These are phyloP conservation scores for Calonectria hawksworthii DNA, from an alignment of 2,329 filamentous ascomycete species.

Conservation along the genomic window DNA sequence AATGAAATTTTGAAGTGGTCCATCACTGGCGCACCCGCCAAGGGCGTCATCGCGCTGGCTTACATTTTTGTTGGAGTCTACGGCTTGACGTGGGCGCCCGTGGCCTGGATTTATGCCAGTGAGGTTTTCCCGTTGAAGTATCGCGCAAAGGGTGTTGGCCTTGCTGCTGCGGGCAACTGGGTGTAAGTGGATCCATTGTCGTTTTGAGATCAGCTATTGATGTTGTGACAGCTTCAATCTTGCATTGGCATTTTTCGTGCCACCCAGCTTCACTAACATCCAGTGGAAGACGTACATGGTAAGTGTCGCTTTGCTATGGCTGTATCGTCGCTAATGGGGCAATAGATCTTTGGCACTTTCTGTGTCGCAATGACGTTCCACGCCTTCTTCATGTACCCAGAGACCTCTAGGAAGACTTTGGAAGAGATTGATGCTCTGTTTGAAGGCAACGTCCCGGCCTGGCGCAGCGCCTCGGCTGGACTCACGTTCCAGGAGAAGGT, in stretches of 20 bases:
- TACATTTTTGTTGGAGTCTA: constrained; percentile 61
- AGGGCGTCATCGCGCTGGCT: constrained; percentile 64
- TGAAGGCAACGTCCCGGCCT: constrained; percentile 39
- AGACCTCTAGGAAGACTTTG: constrained; percentile 58
- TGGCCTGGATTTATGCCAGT: constrained; percentile 70
- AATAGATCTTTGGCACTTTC: constrained; percentile 59
- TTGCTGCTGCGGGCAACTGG: constrained; percentile 63
- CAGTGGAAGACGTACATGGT: constrained; percentile 63
- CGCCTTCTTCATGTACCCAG: constrained; percentile 67
- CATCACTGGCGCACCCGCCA: constrained; percentile 59
- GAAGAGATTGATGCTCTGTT: constrained; percentile 43
- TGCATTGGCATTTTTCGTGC: constrained; percentile 56
- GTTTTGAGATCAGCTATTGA: neutral
- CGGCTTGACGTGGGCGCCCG: constrained; percentile 61
- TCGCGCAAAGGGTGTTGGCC: constrained; percentile 67
- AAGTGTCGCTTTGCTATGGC: neutral
- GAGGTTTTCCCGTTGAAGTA: constrained; percentile 66
- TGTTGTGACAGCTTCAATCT: constrained; percentile 52
- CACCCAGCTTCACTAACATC: constrained; percentile 55
- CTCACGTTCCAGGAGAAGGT: constrained; percentile 35
- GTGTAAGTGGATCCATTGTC: constrained; percentile 43
- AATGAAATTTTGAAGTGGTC: constrained; percentile 62
- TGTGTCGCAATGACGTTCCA: constrained; percentile 59
- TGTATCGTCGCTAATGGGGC: neutral
- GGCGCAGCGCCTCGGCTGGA: constrained; percentile 34